Evolutionary conservation across 1,284 basidiomycete species (phyloP).

Genomic region (Sanghuangporus sanghuang): DNA sequence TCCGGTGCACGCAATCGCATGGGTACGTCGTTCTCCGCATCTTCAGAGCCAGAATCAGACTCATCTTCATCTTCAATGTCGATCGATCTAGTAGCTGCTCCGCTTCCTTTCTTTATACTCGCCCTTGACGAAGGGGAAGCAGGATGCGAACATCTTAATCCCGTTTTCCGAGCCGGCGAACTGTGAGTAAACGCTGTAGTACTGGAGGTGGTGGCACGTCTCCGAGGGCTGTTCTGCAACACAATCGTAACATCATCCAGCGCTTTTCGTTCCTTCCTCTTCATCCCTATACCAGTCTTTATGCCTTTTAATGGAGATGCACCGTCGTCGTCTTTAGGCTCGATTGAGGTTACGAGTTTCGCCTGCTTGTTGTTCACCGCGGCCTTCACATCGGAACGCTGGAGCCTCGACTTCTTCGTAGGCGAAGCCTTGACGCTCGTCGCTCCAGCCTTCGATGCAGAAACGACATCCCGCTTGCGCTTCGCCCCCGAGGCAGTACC

Average conservation of each 20-base stretch:
- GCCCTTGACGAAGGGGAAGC: background rate
- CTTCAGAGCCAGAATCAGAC: background rate
- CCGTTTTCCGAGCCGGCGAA: too few relatives aligned
- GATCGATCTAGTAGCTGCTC: too few relatives aligned
- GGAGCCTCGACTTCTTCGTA: background rate
- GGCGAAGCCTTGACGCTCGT: background rate
- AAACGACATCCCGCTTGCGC: background rate
- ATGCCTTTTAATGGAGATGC: background rate
- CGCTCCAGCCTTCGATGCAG: background rate
- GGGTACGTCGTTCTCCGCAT: background rate
- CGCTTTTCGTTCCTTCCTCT: background rate
- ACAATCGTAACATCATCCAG: slow-evolving; percentile 1
- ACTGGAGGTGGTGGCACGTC: background rate
- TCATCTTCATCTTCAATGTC: background rate
- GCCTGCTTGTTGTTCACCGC: background rate
- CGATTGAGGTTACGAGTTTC: background rate
- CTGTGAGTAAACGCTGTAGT: too few relatives aligned
- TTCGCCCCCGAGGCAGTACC: background rate
- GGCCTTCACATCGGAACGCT: background rate
- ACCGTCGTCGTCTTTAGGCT: background rate
- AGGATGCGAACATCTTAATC: background rate
- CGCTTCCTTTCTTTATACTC: background rate
- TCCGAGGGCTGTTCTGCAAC: background rate
- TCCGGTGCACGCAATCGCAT: background rate
- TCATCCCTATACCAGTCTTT: background rate